A percentile compares a stretch with the other conserved stretches of the same genome.
Conservation (phyloP, 108 stramenopile species). For the Cyclostephanos tholiformis region DNA sequence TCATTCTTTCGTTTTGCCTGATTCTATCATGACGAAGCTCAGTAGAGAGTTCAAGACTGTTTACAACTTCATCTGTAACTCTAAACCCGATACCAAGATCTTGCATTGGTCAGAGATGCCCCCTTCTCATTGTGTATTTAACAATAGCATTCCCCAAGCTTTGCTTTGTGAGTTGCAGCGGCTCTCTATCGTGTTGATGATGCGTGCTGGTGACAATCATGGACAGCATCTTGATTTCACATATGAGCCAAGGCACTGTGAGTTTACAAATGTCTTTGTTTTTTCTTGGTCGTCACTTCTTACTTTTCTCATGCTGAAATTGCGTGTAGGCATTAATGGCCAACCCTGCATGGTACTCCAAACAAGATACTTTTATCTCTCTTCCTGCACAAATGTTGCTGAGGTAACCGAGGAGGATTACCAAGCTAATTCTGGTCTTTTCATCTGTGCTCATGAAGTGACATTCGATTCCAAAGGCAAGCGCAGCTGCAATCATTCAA, state of each 20-base stretch:
- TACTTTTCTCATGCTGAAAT: background rate
- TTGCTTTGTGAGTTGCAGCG: conserved; percentile 18
- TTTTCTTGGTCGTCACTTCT: background rate
- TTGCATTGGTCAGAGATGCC: conserved; percentile 10
- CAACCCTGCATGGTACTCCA: conserved; percentile 50
- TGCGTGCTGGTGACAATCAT: conserved; percentile 4
- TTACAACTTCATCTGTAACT: conserved; percentile 26
- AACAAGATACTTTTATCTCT: conserved; percentile 28
- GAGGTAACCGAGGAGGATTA: conserved; percentile 28
- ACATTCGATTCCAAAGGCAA: conserved; percentile 48
- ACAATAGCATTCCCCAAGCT: conserved; percentile 10
- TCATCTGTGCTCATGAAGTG: conserved; percentile 22
- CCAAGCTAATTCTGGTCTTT: conserved; percentile 6
- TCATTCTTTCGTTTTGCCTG: conserved; percentile 15
- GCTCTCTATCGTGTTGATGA: conserved; percentile 26
- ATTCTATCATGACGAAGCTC: background rate
- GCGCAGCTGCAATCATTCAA: conserved; percentile 34
- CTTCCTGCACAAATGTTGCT: conserved; percentile 8
- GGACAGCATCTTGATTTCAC: conserved; percentile 19
- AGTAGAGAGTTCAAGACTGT: conserved; percentile 18
- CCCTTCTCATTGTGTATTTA: no score
- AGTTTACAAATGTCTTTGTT: background rate
- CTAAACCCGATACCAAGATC: background rate
- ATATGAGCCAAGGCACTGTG: conserved; percentile 24
- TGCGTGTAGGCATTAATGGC: conserved; percentile 33